Evolutionary conservation across 2,329 filamentous ascomycete genomes (phyloP), one percentile per base, ranked within the genome.

Genomic region (Trichoderma sp.): DNA sequence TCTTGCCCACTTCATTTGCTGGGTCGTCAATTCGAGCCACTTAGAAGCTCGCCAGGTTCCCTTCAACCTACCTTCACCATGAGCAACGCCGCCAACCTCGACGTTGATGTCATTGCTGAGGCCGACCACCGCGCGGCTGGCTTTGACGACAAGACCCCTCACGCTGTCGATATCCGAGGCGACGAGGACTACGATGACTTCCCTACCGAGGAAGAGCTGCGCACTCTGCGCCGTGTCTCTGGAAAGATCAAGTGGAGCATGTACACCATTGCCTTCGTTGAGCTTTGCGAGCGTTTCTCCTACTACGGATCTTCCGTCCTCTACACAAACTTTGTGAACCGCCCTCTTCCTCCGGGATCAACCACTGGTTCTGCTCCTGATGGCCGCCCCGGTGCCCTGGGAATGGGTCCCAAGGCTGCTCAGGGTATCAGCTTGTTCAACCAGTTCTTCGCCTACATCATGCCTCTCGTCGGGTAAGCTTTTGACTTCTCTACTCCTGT

Each of bases 201-300:
- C 73, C 89, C 89, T 3, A 91, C 88, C 7, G 86, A 88, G 36
- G 89, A 92, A 78, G 90, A 92, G 73, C 79, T 89, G 73, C 78
- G 74, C 15, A 90, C 88, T 0, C 86, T 92, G n/a, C 87, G 85
- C 64, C 88, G 89, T 76, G 87, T 92, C 26, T 88, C 89, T 13
- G 90, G 88, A 73, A 85, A 85, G 77, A 88, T 94, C 73, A 89
- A 90, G 63, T 90, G 87, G 86, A 82, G 85, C 69, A 87, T 91
- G 71, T 94, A 89, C 81, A 90, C 89, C 30, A 88, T 94, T 72
- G 91, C 90, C 62, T 89, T 93, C 73, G 88, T 92, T 72, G 92
- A 94, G 81, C 83, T 93, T 71, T 92, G 90, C 82, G 92, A 94
- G 82, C 90, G 92, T 63, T 93, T 93, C 82, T 91, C 90, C 15